phyloP scores from a whole-genome alignment of 805 yeast genomes.

The Maudiozyma serrabonitensis region DNA sequence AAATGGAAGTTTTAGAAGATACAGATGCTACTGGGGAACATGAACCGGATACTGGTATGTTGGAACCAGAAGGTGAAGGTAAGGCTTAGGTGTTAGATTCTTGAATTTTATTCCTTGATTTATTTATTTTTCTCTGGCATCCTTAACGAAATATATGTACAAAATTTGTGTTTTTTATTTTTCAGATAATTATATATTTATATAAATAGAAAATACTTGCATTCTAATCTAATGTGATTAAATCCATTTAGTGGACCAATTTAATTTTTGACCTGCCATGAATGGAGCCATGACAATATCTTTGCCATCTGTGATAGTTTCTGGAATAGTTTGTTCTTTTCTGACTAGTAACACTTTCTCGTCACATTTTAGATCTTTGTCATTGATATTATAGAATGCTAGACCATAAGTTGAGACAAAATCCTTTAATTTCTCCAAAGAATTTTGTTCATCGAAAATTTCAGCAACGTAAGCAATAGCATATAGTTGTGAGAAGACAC shows the following conservation, averaged over 20 bases:
- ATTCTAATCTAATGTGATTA: neutral
- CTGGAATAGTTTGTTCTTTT: slow-evolving; percentile 50
- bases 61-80: slow-evolving; percentile 1
- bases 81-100: neutral
- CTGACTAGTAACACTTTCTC: slow-evolving; percentile 49
- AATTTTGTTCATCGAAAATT: slow-evolving; percentile 58
- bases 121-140: too few relatives aligned
- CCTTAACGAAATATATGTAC: too few relatives aligned
- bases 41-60: slow-evolving; percentile 10
- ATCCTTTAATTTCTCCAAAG: slow-evolving; percentile 53
- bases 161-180: neutral
- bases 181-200: neutral
- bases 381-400: slow-evolving; percentile 53
- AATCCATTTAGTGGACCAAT: slow-evolving; percentile 71
- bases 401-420: slow-evolving; percentile 74
- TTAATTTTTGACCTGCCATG: slow-evolving; percentile 64
- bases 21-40: slow-evolving; percentile 4
- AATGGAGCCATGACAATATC: slow-evolving; percentile 68
- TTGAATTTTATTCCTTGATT: too few relatives aligned
- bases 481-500: slow-evolving; percentile 84
- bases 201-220: neutral
- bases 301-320: slow-evolving; percentile 36
- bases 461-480: slow-evolving; percentile 81
- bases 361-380: slow-evolving; percentile 33
- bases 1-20: slow-evolving; percentile 7